A percentile compares a stretch with the other conserved stretches of the same genome.
phyloP scores from a whole-genome alignment of 2,329 filamentous ascomycete species.

The Trichoderma polysporum region DNA sequence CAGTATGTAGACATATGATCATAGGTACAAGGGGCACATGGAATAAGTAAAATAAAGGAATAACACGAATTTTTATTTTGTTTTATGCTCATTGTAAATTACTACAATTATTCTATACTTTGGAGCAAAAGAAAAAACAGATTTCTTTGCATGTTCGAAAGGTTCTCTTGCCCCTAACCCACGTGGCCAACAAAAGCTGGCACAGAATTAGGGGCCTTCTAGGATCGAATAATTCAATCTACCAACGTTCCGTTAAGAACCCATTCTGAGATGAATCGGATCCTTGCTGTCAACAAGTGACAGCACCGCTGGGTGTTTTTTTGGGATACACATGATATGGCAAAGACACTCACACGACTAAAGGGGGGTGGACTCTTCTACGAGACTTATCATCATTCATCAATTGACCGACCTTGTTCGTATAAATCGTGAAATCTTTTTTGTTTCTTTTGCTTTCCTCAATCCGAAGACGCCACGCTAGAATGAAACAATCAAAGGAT shows the following conservation, averaged over 20 bases:
- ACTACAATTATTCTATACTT: neutral
- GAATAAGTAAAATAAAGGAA: neutral
- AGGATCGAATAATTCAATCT: constrained; percentile 49
- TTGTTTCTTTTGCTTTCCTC: constrained; percentile 5
- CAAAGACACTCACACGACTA: neutral
- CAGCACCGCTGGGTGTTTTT: constrained; percentile 65
- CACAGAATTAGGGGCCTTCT: constrained; percentile 40
- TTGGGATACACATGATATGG: neutral
- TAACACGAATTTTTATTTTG: neutral
- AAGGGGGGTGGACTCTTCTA: neutral
- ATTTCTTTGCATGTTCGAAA: constrained; percentile 39
- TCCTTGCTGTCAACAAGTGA: constrained; percentile 70
- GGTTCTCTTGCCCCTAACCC: constrained; percentile 44
- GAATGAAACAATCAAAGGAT: constrained; percentile 25
- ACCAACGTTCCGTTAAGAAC: constrained; percentile 83
- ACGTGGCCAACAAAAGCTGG: constrained; percentile 31
- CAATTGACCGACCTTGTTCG: constrained; percentile 29
- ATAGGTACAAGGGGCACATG: neutral
- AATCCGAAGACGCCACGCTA: constrained; percentile 40
- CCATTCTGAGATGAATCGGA: constrained; percentile 65
- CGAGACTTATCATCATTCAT: constrained; percentile 9
- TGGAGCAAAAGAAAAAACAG: neutral
- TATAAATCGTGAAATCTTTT: neutral
- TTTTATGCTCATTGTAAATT: neutral
- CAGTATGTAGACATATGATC: neutral